Base-by-base conservation (phyloP, 306 rosid genomes). In the Calophaca sinica region DNA sequence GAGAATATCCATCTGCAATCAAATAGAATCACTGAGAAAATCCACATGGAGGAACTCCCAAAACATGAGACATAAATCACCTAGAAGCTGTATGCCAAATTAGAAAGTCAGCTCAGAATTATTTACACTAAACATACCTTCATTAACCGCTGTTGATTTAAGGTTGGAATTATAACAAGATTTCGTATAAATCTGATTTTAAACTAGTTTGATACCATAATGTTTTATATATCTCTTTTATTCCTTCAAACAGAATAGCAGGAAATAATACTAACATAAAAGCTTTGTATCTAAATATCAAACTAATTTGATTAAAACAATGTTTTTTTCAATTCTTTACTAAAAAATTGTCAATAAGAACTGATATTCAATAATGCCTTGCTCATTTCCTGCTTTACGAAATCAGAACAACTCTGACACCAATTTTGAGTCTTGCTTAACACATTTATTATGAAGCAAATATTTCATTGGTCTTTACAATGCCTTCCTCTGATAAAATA, bases 21-120 rank as follows among this genome's bases (percentile, higher is more conserved):
- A 26, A 52, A 52, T 7, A 15, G 32, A 52, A 62, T 13, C 49
- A 14, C 15, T 33, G 32, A 65, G 35, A 39, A 78, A 61, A 26
- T 20, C 28, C 33, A 61, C 8, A 26, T 35, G 54, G 64, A 29
- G 35, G 29, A 49, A 63, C 35, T 55, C 68, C 45, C 33, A 55
- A 41, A 33, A 60, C 20, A 60, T 8, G 10, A 35, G 44, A 65
- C 44, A 75, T 11, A 31, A 35, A 52, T 46, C 12, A 42, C 44
- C 74, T 35, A 73, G 31, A 50, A 39, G 39, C 64, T 48, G 57
- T 48, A 8, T 52, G 52, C 3, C 69, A 58, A 64, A 73, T 36
- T 48, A 36, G 48, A 49, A 79, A 57, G 29, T 32, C 54, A 63
- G 15, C 55, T 65, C 32, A 57, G 14, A 79, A 41, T 4, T 63